A percentile compares a stretch with the other conserved stretches of the same genome.
phyloP scores from a whole-genome alignment of 2,329 filamentous ascomycete species.

The Diplodia intermedia region DNA sequence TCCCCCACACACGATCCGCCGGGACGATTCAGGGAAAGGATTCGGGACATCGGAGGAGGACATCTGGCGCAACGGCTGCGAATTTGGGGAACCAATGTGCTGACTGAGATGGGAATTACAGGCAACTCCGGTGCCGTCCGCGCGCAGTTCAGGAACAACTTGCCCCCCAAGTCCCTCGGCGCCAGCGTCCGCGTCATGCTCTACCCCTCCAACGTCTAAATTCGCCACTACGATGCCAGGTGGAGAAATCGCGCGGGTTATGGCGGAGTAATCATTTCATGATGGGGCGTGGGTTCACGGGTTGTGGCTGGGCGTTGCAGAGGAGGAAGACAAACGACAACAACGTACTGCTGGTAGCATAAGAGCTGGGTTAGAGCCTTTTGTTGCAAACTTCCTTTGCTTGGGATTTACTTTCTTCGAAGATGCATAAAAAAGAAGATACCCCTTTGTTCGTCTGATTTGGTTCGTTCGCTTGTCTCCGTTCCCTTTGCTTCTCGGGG shows the following conservation, averaged over 20 bases:
- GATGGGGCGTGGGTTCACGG: background rate
- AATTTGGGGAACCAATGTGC: background rate
- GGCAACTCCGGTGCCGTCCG: conserved; percentile 98
- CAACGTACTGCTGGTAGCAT: conserved; percentile 21
- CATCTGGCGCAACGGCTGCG: background rate
- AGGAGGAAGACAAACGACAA: background rate
- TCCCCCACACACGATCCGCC: background rate
- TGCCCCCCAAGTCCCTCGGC: conserved; percentile 80
- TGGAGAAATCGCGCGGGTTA: background rate
- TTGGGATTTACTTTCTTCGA: conserved; percentile 10
- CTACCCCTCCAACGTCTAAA: conserved; percentile 97
- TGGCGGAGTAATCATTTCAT: conserved; percentile 1
- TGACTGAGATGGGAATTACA: conserved; percentile 47
- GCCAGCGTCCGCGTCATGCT: conserved; percentile 94
- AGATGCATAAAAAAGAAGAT: conserved; percentile 17
- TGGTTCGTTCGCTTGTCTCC: conserved; percentile 2
- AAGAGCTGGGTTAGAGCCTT: conserved; percentile 2
- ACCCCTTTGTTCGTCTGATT: conserved; percentile 11
- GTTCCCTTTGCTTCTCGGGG: background rate
- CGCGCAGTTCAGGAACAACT: conserved; percentile 95
- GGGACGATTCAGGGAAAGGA: background rate
- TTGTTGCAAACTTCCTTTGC: conserved; percentile 15
- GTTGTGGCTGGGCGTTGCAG: background rate
- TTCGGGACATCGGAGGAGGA: background rate
- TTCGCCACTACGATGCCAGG: background rate